Evolutionary conservation across 2,329 filamentous ascomycete genomes (phyloP), one percentile per base, ranked within the genome.

Genomic region (Meredithiella fracta): DNA sequence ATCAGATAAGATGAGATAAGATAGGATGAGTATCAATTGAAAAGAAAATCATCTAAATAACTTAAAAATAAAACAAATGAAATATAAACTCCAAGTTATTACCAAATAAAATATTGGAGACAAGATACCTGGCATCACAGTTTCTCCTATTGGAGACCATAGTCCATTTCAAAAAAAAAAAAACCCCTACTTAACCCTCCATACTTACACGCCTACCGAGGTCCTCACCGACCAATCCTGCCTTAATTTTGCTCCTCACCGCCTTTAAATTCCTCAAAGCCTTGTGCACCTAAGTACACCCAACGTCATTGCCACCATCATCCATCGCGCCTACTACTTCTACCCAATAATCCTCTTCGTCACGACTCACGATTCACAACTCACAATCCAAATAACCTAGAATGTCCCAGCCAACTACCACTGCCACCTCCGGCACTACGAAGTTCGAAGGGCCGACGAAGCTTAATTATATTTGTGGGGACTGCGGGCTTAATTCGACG

Each of bases 331-430:
- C 29, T 11, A 11, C 29, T 5, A 34, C 29, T 34, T 11, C 5
- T 34, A 34, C 29, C 29, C 11, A 11, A 5, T 11, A 11, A 34
- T 11, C 11, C 29, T 34, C 5, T 34, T 11, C 11, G 11, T 34
- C 29, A n/a, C n/a, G n/a, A n/a, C n/a, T n/a, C n/a, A n/a, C n/a
- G 29, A 34, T 34, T 5, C 29, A 34, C 29, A 34, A 5, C 29
- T 34, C 5, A 11, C 5, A 34, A 34, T 34, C 50, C 5, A n/a
- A n/a, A n/a, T n/a, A n/a, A n/a, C n/a, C 37, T 15, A 54, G 26
- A 29, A 72, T 85, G 78, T 82, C 58, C 34, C 58, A 83, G 85
- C 72, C 81, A 86, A 65, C 85, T 54, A 76, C 79, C 57, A 71
- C 73, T 62, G 65, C 68, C 31, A 67, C 70, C 56, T 64, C 64